Conservation (phyloP, 805 yeast genomes). For the Monosporozyma solicola region DNA sequence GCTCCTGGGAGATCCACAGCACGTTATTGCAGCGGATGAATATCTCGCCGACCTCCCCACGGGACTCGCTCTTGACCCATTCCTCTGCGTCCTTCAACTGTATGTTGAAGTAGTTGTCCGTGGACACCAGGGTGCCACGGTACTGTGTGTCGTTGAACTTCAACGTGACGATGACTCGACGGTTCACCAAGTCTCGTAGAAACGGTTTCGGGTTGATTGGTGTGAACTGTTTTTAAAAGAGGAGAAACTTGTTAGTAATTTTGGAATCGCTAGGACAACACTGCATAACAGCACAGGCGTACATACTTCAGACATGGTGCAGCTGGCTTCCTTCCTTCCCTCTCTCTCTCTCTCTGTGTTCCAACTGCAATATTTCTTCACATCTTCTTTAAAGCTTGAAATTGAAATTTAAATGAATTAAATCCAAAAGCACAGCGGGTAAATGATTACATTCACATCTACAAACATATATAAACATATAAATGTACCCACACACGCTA, state of each 20-base stretch:
- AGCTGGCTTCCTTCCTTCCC: too few relatives aligned
- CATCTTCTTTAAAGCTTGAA: too few relatives aligned
- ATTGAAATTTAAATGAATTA: not conserved
- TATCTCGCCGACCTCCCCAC: conserved; percentile 60
- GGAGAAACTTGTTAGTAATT: conserved; percentile 9
- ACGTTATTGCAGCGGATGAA: conserved; percentile 90
- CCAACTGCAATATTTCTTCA: too few relatives aligned
- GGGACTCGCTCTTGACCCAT: conserved; percentile 38
- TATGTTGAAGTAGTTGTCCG: conserved; percentile 89
- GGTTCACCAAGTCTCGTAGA: conserved; percentile 62
- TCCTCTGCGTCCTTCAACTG: conserved; percentile 59
- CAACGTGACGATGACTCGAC: conserved; percentile 64
- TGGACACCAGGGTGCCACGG: conserved; percentile 64
- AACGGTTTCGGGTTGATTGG: conserved; percentile 91
- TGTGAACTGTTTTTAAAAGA: conserved; percentile 25
- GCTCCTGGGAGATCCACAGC: conserved; percentile 32
- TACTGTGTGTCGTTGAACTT: conserved; percentile 91
- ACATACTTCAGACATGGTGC: conserved; percentile 2
- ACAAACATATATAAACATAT: too few relatives aligned
- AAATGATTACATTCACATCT: not conserved
- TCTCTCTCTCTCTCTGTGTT: too few relatives aligned
- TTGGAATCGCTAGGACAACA: not conserved
- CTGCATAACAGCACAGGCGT: too few relatives aligned
- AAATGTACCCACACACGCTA: not conserved
- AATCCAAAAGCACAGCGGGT: not conserved